phyloP scores from a whole-genome alignment of 108 stramenopile genomes.

The Fragilariopsis cylindrus region DNA sequence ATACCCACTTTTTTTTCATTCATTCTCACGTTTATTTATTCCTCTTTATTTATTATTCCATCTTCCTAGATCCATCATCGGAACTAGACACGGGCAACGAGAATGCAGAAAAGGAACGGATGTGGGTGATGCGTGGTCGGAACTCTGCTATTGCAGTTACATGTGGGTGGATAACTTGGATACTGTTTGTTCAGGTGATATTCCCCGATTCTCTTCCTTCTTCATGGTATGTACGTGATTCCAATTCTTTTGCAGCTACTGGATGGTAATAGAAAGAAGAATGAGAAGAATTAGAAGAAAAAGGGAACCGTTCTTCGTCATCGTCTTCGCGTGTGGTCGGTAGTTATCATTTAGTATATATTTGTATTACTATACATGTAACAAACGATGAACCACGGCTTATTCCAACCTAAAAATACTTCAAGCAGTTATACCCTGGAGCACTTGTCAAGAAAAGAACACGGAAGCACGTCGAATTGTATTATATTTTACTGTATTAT shows the following conservation, averaged over 20 bases:
- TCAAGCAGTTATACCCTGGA: too few relatives aligned
- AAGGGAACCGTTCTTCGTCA: too few relatives aligned
- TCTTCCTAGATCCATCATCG: background rate
- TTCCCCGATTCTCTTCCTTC: constrained; percentile 50
- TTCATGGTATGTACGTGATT: constrained; percentile 56
- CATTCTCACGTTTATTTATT: background rate
- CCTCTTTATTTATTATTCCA: background rate
- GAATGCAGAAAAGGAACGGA: constrained; percentile 26
- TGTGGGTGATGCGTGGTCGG: constrained; percentile 70
- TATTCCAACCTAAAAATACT: too few relatives aligned
- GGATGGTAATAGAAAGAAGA: constrained; percentile 50
- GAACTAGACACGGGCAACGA: background rate
- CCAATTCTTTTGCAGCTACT: constrained; percentile 50
- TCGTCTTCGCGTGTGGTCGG: too few relatives aligned
- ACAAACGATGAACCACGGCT: too few relatives aligned
- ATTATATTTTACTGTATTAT: too few relatives aligned
- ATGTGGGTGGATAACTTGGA: constrained; percentile 64
- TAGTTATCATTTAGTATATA: too few relatives aligned
- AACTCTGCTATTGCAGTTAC: constrained; percentile 47
- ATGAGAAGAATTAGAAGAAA: too few relatives aligned
- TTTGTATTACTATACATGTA: too few relatives aligned
- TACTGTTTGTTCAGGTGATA: constrained; percentile 64
- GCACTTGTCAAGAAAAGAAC: too few relatives aligned
- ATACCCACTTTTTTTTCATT: background rate
- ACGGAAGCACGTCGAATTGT: too few relatives aligned